Conservation (phyloP, 1,139 yeast genomes). For the Yamadazyma songkhlaensis region DNA sequence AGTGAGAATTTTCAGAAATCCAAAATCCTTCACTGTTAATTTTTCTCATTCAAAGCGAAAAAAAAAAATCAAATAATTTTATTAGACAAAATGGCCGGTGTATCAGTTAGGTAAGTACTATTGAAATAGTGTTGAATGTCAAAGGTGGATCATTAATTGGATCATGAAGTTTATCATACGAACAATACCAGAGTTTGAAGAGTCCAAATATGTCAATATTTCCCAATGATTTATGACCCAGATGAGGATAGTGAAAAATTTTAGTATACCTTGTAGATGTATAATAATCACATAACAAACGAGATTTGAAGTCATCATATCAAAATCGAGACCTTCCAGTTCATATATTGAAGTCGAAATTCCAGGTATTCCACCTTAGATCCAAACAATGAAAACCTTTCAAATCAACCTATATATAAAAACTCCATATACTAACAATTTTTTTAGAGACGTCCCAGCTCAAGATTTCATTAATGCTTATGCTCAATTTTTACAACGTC, state of each 20-base stretch:
- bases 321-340: too few relatives aligned
- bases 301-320: too few relatives aligned
- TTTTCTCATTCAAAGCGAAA: conserved; percentile 9
- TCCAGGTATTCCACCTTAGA: neutral
- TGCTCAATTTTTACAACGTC: conserved; percentile 99
- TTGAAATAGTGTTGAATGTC: neutral
- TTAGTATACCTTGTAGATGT: too few relatives aligned
- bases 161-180: too few relatives aligned
- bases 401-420: neutral
- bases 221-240: too few relatives aligned
- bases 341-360: neutral
- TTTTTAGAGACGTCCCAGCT: conserved; percentile 98
- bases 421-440: conserved; percentile 28
- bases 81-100: conserved; percentile 78
- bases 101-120: conserved; percentile 88
- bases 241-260: too few relatives aligned
- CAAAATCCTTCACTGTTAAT: conserved; percentile 1
- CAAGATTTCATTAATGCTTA: conserved; percentile 99
- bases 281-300: too few relatives aligned
- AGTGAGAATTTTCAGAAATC: conserved; percentile 6
- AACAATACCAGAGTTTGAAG: too few relatives aligned
- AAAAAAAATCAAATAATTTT: conserved; percentile 12
- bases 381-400: neutral
- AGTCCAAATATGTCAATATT: too few relatives aligned
- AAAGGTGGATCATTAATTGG: too few relatives aligned